These are phyloP conservation scores for Solanum chaucha DNA, from an alignment of 257 asterid species.

Conservation along the genomic window DNA sequence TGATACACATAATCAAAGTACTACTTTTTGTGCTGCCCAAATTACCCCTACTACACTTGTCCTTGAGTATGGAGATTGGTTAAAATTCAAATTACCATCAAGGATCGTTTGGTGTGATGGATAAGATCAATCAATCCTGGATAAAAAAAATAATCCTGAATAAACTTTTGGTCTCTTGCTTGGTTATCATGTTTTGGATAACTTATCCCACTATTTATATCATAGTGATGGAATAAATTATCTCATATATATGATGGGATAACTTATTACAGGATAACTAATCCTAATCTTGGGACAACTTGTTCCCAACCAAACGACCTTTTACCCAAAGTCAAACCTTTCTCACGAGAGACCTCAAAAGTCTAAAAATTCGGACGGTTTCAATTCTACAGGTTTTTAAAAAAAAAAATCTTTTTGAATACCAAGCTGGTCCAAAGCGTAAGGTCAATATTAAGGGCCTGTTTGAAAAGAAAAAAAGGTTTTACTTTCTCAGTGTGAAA, in stretches of 20 bases:
- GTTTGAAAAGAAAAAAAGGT: background rate
- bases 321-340: background rate
- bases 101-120: fast-evolving
- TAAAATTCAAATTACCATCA: background rate
- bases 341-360: background rate
- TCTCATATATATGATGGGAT: too few species aligned
- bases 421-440: background rate
- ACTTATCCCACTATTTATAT: too few species aligned
- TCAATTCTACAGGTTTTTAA: background rate
- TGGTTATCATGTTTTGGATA: too few species aligned
- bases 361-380: background rate
- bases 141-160: too few species aligned
- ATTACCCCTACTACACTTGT: background rate
- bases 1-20: background rate
- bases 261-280: too few species aligned
- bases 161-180: too few species aligned
- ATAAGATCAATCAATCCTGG: too few species aligned
- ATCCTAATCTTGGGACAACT: too few species aligned
- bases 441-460: background rate
- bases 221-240: too few species aligned
- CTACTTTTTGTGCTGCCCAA: background rate
- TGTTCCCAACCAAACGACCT: too few species aligned
- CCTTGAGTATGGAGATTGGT: background rate
- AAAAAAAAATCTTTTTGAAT: background rate
- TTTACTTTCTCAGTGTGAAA: background rate